phyloP scores from a whole-genome alignment of 106 monocot species.

The Dendrobium huoshanense region DNA sequence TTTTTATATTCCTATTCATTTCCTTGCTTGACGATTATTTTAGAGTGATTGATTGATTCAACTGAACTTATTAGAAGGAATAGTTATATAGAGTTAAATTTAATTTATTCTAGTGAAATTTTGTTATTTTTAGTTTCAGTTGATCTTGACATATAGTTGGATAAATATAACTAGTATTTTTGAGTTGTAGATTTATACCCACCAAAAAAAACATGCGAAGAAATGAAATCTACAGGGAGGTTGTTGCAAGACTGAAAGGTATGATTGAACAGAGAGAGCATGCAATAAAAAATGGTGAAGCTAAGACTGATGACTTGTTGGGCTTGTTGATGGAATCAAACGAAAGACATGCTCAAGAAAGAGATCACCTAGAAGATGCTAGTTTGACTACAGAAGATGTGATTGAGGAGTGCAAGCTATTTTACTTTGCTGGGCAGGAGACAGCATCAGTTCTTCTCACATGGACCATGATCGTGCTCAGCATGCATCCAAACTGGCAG shows the following conservation, averaged over 20 bases:
- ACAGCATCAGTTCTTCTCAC: slow-evolving; percentile 44
- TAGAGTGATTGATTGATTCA: neutral
- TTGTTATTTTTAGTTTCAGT: neutral
- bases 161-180: neutral
- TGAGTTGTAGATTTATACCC: slow-evolving; percentile 21
- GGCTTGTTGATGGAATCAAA: slow-evolving; percentile 19
- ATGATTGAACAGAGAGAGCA: slow-evolving; percentile 36
- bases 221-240: slow-evolving; percentile 23
- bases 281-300: slow-evolving; percentile 20
- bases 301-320: slow-evolving; percentile 10
- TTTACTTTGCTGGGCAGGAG: slow-evolving; percentile 79
- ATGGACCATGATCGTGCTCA: slow-evolving; percentile 45
- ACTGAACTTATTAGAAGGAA: neutral
- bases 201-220: slow-evolving; percentile 34
- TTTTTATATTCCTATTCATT: neutral
- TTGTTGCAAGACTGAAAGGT: slow-evolving; percentile 24
- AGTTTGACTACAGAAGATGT: slow-evolving; percentile 30
- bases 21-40: neutral
- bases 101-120: neutral
- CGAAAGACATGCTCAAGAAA: neutral
- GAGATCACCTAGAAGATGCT: neutral
- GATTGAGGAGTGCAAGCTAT: slow-evolving; percentile 73
- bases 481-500: slow-evolving; percentile 56
- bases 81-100: neutral
- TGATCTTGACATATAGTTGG: neutral